Evolutionary conservation across 2,329 filamentous ascomycete species (phyloP), one percentile per base, ranked within the genome.

Genomic region (Sporothrix brunneoviolacea): DNA sequence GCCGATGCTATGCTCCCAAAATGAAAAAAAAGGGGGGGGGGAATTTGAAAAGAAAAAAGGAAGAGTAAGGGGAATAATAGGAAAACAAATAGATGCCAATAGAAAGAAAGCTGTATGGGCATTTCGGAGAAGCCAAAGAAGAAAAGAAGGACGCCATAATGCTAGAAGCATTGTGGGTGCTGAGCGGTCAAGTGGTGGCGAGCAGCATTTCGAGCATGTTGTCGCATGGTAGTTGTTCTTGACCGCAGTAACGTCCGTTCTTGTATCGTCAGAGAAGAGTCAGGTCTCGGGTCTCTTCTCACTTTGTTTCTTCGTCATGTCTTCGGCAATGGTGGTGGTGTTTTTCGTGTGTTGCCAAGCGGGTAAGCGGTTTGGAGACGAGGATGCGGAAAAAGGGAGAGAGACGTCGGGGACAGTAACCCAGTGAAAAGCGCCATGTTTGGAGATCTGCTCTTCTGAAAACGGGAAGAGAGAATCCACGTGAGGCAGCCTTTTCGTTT

Each of bases 291-390:
- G 9, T 21, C 5, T 21, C 22, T 47, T 15, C 9, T 16, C 19
- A 12, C 10, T 18, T 21, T 37, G 33, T 42, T 13, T 49, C 43
- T 35, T 47, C 18, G 48, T 45, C 38, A 18, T 54, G 53, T 54
- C 53, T 54, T 52, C 38, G 46, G 53, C 41, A 52, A 46, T 30
- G 52, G 49, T 39, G 40, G 40, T 32, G 22, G 24, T 40, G 15
- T 30, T 47, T 9, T 8, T 28, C 15, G 35, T 4, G 52, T 36
- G 40, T 32, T 43, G 40, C 32, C 40, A 44, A 39, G 49, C 36
- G 19, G 41, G 41, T 27, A 13, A 3, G 37, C 22, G 38, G 24
- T 24, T 48, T 41, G 37, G 40, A 32, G 27, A 15, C 39, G 27
- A 18, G 38, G 28, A 30, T 22, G 22, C 24, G 18, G 19, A 8